Conservation (phyloP, 2,329 filamentous ascomycete genomes). For the Xylaria arbuscula region DNA sequence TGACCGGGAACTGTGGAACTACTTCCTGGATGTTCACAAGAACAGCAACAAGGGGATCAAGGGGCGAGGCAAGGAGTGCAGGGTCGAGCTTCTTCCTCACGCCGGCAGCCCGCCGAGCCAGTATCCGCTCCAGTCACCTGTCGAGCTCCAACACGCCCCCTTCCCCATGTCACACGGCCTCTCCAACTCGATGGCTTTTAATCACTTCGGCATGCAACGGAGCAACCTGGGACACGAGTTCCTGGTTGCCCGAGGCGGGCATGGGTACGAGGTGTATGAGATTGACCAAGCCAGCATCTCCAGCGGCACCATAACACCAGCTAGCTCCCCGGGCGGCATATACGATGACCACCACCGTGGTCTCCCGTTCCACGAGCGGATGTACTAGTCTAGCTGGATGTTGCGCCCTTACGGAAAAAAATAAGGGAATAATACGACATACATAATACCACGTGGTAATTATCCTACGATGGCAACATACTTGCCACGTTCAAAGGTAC, state of each 20-base stretch:
- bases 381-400: constrained; percentile 42
- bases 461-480: constrained; percentile 16
- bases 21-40: constrained; percentile 91
- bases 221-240: constrained; percentile 47
- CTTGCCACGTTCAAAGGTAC: background rate
- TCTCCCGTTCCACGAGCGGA: constrained; percentile 55
- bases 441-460: constrained; percentile 6
- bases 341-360: constrained; percentile 58
- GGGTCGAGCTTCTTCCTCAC: constrained; percentile 58
- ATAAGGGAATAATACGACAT: constrained; percentile 1
- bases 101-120: constrained; percentile 39
- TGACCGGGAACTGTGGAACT: constrained; percentile 83
- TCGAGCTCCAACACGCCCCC: constrained; percentile 42
- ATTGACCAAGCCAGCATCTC: constrained; percentile 56
- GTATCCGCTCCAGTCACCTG: constrained; percentile 34
- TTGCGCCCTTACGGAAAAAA: constrained; percentile 1
- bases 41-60: constrained; percentile 99
- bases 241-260: constrained; percentile 37
- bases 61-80: constrained; percentile 87
- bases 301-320: constrained; percentile 51
- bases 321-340: constrained; percentile 51
- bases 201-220: constrained; percentile 39
- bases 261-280: constrained; percentile 59
- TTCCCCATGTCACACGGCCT: constrained; percentile 43
- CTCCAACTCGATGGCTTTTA: constrained; percentile 34